These are phyloP conservation scores for Tilletia setariae DNA, from an alignment of 1,284 basidiomycete species.

Conservation along the genomic window DNA sequence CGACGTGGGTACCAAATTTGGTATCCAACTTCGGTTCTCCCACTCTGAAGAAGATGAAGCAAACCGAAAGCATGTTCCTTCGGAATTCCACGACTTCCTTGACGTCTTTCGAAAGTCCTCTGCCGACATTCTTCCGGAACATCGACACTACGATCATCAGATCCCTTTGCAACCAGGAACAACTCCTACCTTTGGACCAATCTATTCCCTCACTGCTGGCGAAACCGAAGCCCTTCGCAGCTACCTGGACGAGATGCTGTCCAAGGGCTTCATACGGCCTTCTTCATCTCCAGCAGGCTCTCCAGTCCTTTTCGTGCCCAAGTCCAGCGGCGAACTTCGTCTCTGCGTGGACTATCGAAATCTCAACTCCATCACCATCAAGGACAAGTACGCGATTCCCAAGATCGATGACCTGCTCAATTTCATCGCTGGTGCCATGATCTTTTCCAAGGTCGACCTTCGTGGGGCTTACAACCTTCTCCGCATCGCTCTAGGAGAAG, in stretches of 20 bases:
- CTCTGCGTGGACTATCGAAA: too few species aligned
- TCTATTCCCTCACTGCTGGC: slow-evolving; percentile 15
- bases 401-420: slow-evolving; percentile 56
- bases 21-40: neutral
- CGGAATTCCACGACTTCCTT: slow-evolving; percentile 4
- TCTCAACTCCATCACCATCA: too few species aligned
- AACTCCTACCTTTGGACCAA: neutral
- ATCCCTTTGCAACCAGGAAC: slow-evolving; percentile 9
- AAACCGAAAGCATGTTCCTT: neutral
- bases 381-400: slow-evolving; percentile 56
- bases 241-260: slow-evolving; percentile 16
- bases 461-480: slow-evolving; percentile 56
- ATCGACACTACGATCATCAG: slow-evolving; percentile 11
- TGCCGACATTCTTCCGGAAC: slow-evolving; percentile 11
- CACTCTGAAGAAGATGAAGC: neutral
- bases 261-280: slow-evolving; percentile 19
- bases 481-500: slow-evolving; percentile 52
- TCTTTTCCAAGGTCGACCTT: slow-evolving; percentile 56
- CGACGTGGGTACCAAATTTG: neutral
- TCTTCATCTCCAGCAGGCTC: slow-evolving; percentile 47
- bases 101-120: too few species aligned
- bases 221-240: slow-evolving; percentile 8
- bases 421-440: slow-evolving; percentile 42
- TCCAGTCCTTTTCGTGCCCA: too few species aligned
- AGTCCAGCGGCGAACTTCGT: too few species aligned